A percentile compares a stretch with the other conserved stretches of the same genome.
Evolutionary conservation across 108 stramenopile species (phyloP).

Genomic region (Conticribra guillardii): DNA sequence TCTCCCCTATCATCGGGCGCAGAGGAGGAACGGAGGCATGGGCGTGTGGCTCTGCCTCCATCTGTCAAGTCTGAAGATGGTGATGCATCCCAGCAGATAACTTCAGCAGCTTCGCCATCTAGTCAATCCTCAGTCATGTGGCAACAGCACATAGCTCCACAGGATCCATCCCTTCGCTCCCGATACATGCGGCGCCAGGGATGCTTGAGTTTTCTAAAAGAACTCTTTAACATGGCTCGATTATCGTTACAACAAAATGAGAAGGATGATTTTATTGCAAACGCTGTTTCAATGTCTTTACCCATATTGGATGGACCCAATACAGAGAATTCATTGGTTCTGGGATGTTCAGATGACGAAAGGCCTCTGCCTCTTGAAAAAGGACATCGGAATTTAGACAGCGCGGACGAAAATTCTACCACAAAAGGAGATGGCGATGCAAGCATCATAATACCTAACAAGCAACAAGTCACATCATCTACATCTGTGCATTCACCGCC

Average conservation of each 20-base stretch:
- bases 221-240: constrained; percentile 89
- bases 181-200: constrained; percentile 69
- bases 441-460: not conserved
- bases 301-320: constrained; percentile 3
- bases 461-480: constrained; percentile 1
- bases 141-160: constrained; percentile 85
- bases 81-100: not conserved
- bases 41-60: not conserved
- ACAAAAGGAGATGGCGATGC: not conserved
- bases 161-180: constrained; percentile 75
- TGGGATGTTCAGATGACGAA: not conserved
- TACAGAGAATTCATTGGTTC: not conserved
- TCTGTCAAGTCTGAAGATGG: not conserved
- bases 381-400: not conserved
- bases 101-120: constrained; percentile 1
- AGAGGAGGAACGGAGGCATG: not conserved
- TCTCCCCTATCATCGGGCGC: not conserved
- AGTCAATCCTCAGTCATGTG: constrained; percentile 45
- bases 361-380: not conserved
- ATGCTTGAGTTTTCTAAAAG: constrained; percentile 77
- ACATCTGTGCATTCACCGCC: not conserved
- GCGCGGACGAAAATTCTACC: not conserved
- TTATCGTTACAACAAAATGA: constrained; percentile 80
- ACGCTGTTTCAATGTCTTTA: constrained; percentile 63
- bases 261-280: constrained; percentile 84